These are phyloP conservation scores for Fusarium sp. DNA, from an alignment of 2,329 filamentous ascomycete genomes.

Conservation along the genomic window DNA sequence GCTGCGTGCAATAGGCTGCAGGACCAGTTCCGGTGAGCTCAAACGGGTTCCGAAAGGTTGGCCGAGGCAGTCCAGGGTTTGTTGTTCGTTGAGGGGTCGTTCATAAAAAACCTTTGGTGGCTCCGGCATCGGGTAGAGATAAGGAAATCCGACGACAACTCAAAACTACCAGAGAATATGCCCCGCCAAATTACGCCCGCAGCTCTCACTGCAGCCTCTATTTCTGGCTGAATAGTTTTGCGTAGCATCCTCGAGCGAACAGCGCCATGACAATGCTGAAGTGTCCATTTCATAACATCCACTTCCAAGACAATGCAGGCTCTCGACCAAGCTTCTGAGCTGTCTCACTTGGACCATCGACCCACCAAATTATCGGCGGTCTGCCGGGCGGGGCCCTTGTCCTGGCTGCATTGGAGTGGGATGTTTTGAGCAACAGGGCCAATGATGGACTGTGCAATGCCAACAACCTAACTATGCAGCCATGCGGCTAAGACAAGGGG, in stretches of 20 bases:
- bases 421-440: conserved; percentile 27
- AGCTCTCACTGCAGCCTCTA: conserved; percentile 18
- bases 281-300: conserved; percentile 5
- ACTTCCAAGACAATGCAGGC: conserved; percentile 23
- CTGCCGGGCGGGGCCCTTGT: conserved; percentile 26
- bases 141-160: conserved; percentile 35
- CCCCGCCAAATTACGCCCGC: conserved; percentile 28
- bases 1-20: neutral
- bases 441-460: conserved; percentile 38
- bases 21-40: neutral
- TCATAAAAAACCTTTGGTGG: neutral
- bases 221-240: neutral
- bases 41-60: neutral
- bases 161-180: conserved; percentile 10
- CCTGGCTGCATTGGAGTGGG: conserved; percentile 30
- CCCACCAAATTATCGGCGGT: conserved; percentile 30
- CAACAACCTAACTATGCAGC: conserved; percentile 28
- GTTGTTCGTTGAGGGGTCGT: neutral
- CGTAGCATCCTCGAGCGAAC: neutral
- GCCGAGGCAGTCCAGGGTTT: conserved; percentile 1
- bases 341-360: conserved; percentile 27
- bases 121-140: conserved; percentile 39
- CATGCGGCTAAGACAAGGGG: conserved; percentile 41
- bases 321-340: conserved; percentile 36
- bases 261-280: neutral